phyloP scores from a whole-genome alignment of 2,329 filamentous ascomycete species.

The Colletotrichum endophyticum region DNA sequence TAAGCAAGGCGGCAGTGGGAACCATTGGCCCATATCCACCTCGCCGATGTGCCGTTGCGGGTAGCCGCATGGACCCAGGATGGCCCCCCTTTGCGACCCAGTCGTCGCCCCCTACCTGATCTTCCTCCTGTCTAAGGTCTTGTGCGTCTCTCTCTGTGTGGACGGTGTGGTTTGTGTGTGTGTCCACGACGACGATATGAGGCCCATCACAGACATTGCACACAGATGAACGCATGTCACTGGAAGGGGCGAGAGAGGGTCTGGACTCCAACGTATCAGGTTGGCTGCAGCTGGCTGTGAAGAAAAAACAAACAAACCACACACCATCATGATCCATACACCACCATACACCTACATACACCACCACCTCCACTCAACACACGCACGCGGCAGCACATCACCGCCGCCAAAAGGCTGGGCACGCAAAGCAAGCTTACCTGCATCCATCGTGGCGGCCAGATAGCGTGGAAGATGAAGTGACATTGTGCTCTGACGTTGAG shows the following conservation, averaged over 20 bases:
- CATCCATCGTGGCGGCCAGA: neutral
- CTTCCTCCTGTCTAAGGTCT: neutral
- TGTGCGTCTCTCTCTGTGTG: neutral
- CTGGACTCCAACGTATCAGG: neutral
- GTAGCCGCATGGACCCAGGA: neutral
- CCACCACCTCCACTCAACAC: neutral
- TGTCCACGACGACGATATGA: neutral
- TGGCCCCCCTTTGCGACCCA: neutral
- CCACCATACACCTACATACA: neutral
- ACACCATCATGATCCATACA: neutral
- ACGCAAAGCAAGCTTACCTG: neutral
- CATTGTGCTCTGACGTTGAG: neutral
- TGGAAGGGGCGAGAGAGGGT: neutral
- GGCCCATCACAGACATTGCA: neutral
- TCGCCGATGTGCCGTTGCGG: neutral
- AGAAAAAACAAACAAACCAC: neutral
- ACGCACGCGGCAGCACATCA: neutral
- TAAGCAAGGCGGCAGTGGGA: neutral
- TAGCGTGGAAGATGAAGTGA: neutral
- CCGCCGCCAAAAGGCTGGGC: neutral
- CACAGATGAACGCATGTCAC: neutral
- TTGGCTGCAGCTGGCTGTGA: neutral
- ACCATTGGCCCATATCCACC: neutral
- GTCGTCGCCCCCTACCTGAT: neutral
- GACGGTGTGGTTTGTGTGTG: neutral